Evolutionary conservation across 805 yeast species (phyloP).

Genomic region (Brettanomyces custersianus): DNA sequence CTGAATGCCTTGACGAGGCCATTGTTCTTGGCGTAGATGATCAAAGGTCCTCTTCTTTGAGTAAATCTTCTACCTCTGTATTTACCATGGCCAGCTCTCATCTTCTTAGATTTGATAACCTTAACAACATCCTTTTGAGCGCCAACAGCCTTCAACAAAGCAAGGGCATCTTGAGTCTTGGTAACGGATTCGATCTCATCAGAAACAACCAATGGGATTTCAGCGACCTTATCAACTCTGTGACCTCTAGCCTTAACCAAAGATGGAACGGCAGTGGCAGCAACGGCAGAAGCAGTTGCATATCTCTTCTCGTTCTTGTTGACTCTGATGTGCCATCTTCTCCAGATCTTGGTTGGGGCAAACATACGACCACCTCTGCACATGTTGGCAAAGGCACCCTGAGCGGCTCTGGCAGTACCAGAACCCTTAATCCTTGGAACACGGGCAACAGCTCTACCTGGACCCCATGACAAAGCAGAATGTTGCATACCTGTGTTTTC

Average conservation of each 20-base stretch:
- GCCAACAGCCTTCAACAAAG: constrained; percentile 95
- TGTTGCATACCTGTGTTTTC: constrained; percentile 99
- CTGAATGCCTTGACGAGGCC: constrained; percentile 98
- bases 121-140: constrained; percentile 97
- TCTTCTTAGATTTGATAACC: constrained; percentile 96
- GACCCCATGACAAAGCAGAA: constrained; percentile 99
- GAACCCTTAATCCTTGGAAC: constrained; percentile 99
- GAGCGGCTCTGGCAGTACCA: constrained; percentile 99
- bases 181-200: constrained; percentile 84
- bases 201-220: constrained; percentile 96
- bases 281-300: constrained; percentile 99
- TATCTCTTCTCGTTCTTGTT: constrained; percentile 99
- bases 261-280: constrained; percentile 97
- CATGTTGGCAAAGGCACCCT: constrained; percentile 99
- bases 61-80: constrained; percentile 99
- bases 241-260: constrained; percentile 99
- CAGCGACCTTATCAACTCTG: constrained; percentile 97
- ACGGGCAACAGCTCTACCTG: constrained; percentile 99
- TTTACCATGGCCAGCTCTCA: constrained; percentile 99
- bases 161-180: constrained; percentile 98
- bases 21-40: constrained; percentile 95
- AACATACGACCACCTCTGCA: constrained; percentile 99
- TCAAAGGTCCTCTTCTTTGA: constrained; percentile 99
- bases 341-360: constrained; percentile 99
- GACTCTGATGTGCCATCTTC: constrained; percentile 99